Evolutionary conservation across 371 early-diverging fungal genomes (phyloP).

Genomic region (Mucor mucedo): DNA sequence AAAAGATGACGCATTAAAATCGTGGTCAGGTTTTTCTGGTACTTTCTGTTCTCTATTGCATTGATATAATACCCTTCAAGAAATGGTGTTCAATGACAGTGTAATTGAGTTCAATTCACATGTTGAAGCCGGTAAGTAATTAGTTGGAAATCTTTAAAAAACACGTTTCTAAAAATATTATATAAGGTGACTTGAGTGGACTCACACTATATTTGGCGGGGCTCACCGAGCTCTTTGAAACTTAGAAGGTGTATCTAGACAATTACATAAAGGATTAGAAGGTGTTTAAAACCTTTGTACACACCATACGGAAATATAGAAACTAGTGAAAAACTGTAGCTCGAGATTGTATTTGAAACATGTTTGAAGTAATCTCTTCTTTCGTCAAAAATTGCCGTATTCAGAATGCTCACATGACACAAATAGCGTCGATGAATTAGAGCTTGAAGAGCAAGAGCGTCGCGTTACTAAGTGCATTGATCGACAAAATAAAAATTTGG

Average conservation of each 20-base stretch:
- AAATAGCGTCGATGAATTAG: constrained; percentile 19
- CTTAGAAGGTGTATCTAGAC: constrained; percentile 14
- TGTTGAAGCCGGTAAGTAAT: constrained; percentile 15
- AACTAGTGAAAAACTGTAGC: not conserved
- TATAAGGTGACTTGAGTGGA: constrained; percentile 1
- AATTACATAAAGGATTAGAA: constrained; percentile 15
- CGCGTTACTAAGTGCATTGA: constrained; percentile 19
- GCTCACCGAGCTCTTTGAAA: constrained; percentile 15
- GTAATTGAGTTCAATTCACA: constrained; percentile 13
- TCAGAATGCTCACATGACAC: constrained; percentile 25
- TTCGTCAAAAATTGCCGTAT: constrained; percentile 20
- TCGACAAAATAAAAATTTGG: constrained; percentile 21
- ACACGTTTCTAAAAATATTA: constrained; percentile 19
- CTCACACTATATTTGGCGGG: too few species aligned
- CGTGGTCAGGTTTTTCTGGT: not conserved
- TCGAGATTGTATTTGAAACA: constrained; percentile 18
- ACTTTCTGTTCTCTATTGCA: constrained; percentile 13
- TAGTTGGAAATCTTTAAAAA: constrained; percentile 20
- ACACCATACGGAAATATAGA: constrained; percentile 7
- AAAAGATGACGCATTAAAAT: too few species aligned
- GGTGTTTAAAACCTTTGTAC: constrained; percentile 16
- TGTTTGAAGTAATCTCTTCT: constrained; percentile 18
- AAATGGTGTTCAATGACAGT: constrained; percentile 16
- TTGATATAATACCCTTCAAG: constrained; percentile 14
- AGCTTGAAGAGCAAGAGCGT: constrained; percentile 24